Evolutionary conservation across 495 filamentous ascomycete genomes (phyloP).

Genomic region (Neurospora tetraspora): DNA sequence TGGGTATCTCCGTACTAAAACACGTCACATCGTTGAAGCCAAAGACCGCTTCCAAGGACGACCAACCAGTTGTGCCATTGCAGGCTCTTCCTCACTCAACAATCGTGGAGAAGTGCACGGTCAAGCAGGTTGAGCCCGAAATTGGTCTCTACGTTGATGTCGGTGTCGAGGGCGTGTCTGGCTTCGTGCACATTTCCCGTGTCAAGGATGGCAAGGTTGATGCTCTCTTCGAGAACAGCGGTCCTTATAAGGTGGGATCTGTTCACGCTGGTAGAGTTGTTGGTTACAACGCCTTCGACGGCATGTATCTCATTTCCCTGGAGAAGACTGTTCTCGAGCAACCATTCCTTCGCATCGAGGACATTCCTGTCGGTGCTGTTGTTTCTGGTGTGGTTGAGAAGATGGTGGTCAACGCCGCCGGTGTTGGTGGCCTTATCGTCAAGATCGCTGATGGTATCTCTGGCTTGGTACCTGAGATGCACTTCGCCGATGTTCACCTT

Average conservation of each 20-base stretch:
- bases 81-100: constrained; percentile 60
- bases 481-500: constrained; percentile 77
- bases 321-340: constrained; percentile 75
- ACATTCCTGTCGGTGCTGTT: constrained; percentile 69
- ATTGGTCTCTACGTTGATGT: constrained; percentile 76
- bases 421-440: constrained; percentile 70
- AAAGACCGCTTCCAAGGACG: constrained; percentile 26
- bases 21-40: constrained; percentile 62
- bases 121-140: constrained; percentile 65
- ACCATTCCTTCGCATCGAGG: constrained; percentile 79
- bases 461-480: constrained; percentile 76
- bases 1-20: constrained; percentile 77
- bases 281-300: constrained; percentile 79
- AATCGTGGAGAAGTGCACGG: constrained; percentile 62
- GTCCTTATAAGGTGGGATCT: constrained; percentile 66
- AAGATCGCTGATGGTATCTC: constrained; percentile 76
- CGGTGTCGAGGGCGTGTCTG: constrained; percentile 59
- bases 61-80: constrained; percentile 28
- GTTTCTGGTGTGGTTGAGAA: constrained; percentile 81
- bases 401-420: constrained; percentile 59
- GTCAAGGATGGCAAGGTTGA: constrained; percentile 83
- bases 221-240: constrained; percentile 59
- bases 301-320: constrained; percentile 74
- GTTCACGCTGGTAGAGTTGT: constrained; percentile 72
- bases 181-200: constrained; percentile 88